Conservation (phyloP, 495 filamentous ascomycete species). For the Hypoxylon trugodes region DNA sequence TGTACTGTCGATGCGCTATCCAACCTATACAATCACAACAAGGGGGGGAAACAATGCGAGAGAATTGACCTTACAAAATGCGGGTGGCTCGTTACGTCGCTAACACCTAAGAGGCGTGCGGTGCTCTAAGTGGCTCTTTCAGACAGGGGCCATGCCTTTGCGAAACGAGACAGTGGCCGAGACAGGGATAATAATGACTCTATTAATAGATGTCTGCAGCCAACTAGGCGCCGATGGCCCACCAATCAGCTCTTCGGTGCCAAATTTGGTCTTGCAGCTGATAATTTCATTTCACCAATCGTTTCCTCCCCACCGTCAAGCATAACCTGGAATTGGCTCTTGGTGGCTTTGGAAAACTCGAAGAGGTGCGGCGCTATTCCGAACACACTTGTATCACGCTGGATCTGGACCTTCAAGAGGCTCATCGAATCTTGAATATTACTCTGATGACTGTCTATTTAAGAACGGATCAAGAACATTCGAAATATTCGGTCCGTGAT, state of each 20-base stretch:
- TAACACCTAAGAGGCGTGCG: conserved; percentile 26
- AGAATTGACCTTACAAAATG: conserved; percentile 15
- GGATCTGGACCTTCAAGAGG: conserved; percentile 13
- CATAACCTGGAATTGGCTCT: conserved; percentile 34
- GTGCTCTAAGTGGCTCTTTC: conserved; percentile 37
- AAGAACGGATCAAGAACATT: not conserved
- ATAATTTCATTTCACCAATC: conserved; percentile 45
- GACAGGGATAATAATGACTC: conserved; percentile 37
- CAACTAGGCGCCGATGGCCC: conserved; percentile 41
- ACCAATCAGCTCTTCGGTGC: conserved; percentile 38
- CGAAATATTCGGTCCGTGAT: too few species aligned
- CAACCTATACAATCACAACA: conserved; percentile 10
- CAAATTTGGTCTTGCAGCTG: conserved; percentile 45
- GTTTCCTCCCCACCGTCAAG: conserved; percentile 24
- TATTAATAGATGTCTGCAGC: conserved; percentile 47
- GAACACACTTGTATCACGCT: not conserved
- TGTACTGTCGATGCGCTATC: conserved; percentile 21
- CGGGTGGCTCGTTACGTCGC: conserved; percentile 29
- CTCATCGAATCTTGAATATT: conserved; percentile 16
- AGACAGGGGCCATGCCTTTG: conserved; percentile 41
- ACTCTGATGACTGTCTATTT: not conserved
- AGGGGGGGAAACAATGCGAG: conserved; percentile 4
- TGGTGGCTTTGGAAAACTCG: conserved; percentile 29
- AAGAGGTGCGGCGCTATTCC: conserved; percentile 31
- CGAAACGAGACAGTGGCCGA: conserved; percentile 45